These are phyloP conservation scores for Malassezia pachydermatis DNA, from an alignment of 1,284 basidiomycete genomes.

Conservation along the genomic window DNA sequence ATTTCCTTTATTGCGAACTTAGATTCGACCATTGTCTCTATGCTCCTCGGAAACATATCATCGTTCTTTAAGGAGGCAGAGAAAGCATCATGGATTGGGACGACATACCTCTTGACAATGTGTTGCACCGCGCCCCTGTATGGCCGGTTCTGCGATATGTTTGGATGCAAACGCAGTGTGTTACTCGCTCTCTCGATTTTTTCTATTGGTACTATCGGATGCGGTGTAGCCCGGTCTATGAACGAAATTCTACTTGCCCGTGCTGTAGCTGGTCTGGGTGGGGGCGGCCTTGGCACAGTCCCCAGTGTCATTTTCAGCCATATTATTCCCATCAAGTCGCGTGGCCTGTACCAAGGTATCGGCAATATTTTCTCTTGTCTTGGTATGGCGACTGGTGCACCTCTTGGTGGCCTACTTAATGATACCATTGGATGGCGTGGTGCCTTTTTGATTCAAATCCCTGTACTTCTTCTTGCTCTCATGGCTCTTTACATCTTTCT, in stretches of 20 bases:
- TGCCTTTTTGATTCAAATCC: constrained; percentile 63
- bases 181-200: constrained; percentile 62
- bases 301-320: constrained; percentile 47
- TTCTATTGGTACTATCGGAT: constrained; percentile 62
- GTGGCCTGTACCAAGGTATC: constrained; percentile 48
- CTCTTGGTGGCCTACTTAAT: constrained; percentile 62
- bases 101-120: constrained; percentile 38
- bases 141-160: constrained; percentile 54
- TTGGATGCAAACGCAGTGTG: constrained; percentile 64
- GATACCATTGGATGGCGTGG: constrained; percentile 66
- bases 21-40: constrained; percentile 46
- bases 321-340: constrained; percentile 43
- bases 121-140: constrained; percentile 43
- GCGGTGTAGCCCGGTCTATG: constrained; percentile 65
- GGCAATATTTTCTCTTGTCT: constrained; percentile 34
- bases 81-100: constrained; percentile 45
- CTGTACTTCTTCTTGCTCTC: constrained; percentile 59
- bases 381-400: constrained; percentile 66
- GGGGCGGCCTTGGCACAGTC: constrained; percentile 57
- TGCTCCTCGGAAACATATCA: constrained; percentile 40
- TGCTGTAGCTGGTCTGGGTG: constrained; percentile 69
- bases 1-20: constrained; percentile 38
- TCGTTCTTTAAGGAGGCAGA: constrained; percentile 40
- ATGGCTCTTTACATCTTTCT: constrained; percentile 54
- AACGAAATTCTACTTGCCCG: constrained; percentile 63